Conservation (phyloP, 169 alveolate genomes). For the Miamiensis avidus region DNA sequence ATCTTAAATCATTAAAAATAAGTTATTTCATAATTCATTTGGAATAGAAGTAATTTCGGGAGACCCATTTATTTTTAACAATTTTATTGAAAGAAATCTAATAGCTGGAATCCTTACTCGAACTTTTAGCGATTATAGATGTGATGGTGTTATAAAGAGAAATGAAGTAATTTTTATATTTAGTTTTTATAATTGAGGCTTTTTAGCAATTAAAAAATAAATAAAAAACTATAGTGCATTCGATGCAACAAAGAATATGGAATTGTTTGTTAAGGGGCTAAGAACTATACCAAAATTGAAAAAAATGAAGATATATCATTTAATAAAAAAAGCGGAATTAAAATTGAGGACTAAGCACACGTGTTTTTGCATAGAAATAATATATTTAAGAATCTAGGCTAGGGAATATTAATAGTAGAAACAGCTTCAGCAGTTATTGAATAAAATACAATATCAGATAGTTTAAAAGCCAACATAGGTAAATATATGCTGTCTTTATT, state of each 20-base stretch:
- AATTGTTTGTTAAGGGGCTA: conserved; percentile 60
- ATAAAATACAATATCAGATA: conserved; percentile 70
- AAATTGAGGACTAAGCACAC: conserved; percentile 70
- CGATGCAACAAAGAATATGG: conserved; percentile 64
- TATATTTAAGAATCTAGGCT: conserved; percentile 70
- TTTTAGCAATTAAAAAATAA: background rate
- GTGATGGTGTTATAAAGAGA: conserved; percentile 58
- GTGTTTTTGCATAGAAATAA: conserved; percentile 60
- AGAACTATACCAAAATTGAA: conserved; percentile 66
- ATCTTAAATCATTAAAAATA: conserved; percentile 59
- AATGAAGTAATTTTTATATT: conserved; percentile 43
- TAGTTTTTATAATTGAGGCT: too few species aligned
- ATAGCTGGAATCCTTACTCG: conserved; percentile 69
- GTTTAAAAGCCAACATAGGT: conserved; percentile 77
- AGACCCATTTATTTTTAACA: conserved; percentile 68
- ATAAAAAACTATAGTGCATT: background rate
- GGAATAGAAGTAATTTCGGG: conserved; percentile 63
- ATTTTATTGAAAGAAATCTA: conserved; percentile 66
- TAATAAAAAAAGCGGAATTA: conserved; percentile 78
- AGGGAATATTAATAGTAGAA: conserved; percentile 80
- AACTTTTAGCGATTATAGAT: conserved; percentile 49
- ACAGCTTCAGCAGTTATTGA: conserved; percentile 79
- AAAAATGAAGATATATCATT: conserved; percentile 59
- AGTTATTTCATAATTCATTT: conserved; percentile 47
- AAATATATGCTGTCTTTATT: too few species aligned